phyloP scores from a whole-genome alignment of 1,139 yeast species.

The Yamadazyma conglobata region DNA sequence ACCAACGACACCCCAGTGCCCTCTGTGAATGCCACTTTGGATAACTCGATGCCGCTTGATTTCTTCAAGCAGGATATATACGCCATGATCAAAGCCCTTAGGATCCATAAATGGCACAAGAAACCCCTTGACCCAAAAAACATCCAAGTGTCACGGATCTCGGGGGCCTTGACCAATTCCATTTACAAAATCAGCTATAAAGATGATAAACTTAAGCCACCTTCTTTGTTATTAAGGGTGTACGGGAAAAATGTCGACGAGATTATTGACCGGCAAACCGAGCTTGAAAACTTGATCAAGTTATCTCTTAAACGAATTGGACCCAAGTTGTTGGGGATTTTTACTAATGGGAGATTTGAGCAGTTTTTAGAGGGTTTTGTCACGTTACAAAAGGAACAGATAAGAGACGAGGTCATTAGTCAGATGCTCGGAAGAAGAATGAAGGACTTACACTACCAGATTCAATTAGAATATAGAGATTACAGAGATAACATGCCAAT shows the following conservation, averaged over 20 bases:
- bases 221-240: conserved; percentile 63
- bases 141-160: conserved; percentile 55
- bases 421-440: conserved; percentile 91
- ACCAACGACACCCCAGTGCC: conserved; percentile 30
- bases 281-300: conserved; percentile 68
- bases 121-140: conserved; percentile 41
- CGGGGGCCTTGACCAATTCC: conserved; percentile 92
- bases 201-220: conserved; percentile 31
- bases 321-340: conserved; percentile 83
- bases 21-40: conserved; percentile 46
- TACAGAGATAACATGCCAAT: conserved; percentile 50
- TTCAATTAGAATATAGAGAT: conserved; percentile 59
- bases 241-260: conserved; percentile 91
- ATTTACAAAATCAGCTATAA: conserved; percentile 63
- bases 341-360: conserved; percentile 87
- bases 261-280: conserved; percentile 82
- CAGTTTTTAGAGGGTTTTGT: conserved; percentile 80
- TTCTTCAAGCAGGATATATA: conserved; percentile 83
- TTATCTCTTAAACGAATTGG: conserved; percentile 80
- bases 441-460: conserved; percentile 87
- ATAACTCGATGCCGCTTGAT: conserved; percentile 72
- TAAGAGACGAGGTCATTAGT: conserved; percentile 72
- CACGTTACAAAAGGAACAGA: conserved; percentile 68
- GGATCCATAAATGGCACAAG: conserved; percentile 75
- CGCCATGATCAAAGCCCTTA: conserved; percentile 58